A percentile compares a stretch with the other conserved stretches of the same genome.
phyloP scores from a whole-genome alignment of 1,284 basidiomycete species.

The Boletus semigastroideus region DNA sequence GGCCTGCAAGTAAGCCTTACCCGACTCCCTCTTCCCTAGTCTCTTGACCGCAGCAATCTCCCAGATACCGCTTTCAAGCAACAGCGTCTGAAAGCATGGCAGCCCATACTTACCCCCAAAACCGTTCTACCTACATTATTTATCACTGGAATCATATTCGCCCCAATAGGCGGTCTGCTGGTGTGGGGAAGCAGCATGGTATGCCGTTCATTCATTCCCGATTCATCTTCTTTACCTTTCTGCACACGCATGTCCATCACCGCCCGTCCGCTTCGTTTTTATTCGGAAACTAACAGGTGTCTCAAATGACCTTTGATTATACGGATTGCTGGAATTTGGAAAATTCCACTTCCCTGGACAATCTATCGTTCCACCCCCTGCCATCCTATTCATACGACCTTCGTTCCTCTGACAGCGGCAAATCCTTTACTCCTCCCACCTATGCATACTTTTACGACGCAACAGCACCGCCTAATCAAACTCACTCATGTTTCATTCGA shows the following conservation, averaged over 20 bases:
- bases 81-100: constrained; percentile 99
- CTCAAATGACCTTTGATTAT: constrained; percentile 95
- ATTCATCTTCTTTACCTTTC: constrained; percentile 14
- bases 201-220: constrained; percentile 30
- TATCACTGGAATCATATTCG: constrained; percentile 92
- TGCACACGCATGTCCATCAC: constrained; percentile 2
- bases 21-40: constrained; percentile 1
- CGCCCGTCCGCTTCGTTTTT: neutral
- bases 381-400: constrained; percentile 78
- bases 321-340: constrained; percentile 81
- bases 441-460: constrained; percentile 68
- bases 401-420: constrained; percentile 54
- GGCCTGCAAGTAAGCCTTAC: constrained; percentile 78
- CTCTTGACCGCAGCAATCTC: constrained; percentile 21
- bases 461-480: constrained; percentile 43
- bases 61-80: constrained; percentile 98
- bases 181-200: constrained; percentile 84
- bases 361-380: constrained; percentile 51
- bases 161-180: constrained; percentile 92
- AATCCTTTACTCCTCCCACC: constrained; percentile 49
- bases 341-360: constrained; percentile 41
- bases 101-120: constrained; percentile 97
- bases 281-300: constrained; percentile 52
- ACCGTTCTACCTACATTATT: constrained; percentile 97
- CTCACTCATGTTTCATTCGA: constrained; percentile 70